Conservation (phyloP, 2,329 filamentous ascomycete genomes). For the Coniochaeta sp. region DNA sequence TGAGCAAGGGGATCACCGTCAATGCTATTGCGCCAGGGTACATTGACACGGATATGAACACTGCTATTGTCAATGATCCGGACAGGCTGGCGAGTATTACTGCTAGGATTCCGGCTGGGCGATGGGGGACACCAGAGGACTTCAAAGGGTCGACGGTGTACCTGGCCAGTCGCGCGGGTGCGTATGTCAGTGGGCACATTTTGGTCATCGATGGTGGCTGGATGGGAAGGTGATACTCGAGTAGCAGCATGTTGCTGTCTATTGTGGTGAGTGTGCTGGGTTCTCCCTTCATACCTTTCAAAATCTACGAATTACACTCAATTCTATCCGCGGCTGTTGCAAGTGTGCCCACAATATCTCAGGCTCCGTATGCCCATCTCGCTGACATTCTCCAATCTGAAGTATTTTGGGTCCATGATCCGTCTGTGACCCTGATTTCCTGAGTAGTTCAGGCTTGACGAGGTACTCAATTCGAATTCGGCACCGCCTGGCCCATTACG, state of each 20-base stretch:
- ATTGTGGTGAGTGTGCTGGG: neutral
- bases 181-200: constrained; percentile 75
- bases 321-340: neutral
- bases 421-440: no score
- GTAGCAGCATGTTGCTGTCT: neutral
- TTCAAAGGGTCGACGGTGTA: constrained; percentile 80
- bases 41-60: constrained; percentile 92
- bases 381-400: no score
- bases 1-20: constrained; percentile 68
- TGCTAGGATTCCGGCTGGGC: constrained; percentile 71
- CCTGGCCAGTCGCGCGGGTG: constrained; percentile 67
- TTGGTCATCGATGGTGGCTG: constrained; percentile 84
- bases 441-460: neutral
- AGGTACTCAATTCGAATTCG: neutral
- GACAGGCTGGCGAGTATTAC: constrained; percentile 66
- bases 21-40: constrained; percentile 89
- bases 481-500: constrained; percentile 29
- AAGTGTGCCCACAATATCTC: neutral
- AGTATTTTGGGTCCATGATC: no score
- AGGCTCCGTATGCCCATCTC: neutral
- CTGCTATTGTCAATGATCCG: constrained; percentile 66
- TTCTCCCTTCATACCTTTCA: neutral
- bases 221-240: constrained; percentile 67
- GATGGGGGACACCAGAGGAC: constrained; percentile 79
- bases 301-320: neutral